A percentile compares a stretch with the other conserved stretches of the same genome.
phyloP scores from a whole-genome alignment of 116 monocot genomes.

The Papilionanthe hybrid region DNA sequence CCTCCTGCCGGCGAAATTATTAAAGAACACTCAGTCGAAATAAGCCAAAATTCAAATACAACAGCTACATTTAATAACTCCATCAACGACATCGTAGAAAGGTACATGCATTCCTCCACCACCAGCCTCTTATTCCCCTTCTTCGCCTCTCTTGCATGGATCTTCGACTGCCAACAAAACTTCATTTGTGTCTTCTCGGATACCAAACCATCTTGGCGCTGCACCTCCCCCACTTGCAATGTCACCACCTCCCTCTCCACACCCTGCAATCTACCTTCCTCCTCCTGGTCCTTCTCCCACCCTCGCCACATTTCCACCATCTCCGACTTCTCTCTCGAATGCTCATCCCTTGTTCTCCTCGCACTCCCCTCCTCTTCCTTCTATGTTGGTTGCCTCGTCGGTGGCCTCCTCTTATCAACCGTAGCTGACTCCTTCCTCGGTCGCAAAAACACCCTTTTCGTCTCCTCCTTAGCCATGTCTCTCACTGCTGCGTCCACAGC shows the following conservation, averaged over 20 bases:
- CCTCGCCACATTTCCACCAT: slow-evolving; percentile 24
- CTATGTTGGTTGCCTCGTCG: neutral
- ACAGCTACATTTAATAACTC: neutral
- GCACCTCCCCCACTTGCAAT: neutral
- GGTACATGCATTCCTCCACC: neutral
- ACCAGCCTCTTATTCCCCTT: slow-evolving; percentile 29
- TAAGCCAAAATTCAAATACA: neutral
- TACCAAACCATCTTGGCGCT: slow-evolving; percentile 45
- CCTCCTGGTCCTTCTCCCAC: slow-evolving; percentile 49
- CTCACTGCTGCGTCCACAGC: slow-evolving; percentile 43
- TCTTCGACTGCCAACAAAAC: slow-evolving; percentile 68
- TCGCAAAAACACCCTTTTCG: slow-evolving; percentile 14
- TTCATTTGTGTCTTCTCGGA: slow-evolving; percentile 39
- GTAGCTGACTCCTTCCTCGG: slow-evolving; percentile 26
- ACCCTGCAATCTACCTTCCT: neutral
- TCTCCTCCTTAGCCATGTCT: slow-evolving; percentile 41
- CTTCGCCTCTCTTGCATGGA: slow-evolving; percentile 47
- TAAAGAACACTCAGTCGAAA: neutral
- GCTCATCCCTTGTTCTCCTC: slow-evolving; percentile 10
- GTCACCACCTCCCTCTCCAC: no score
- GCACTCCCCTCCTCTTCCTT: neutral
- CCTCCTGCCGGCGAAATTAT: neutral
- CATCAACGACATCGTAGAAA: neutral
- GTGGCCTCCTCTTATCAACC: no score
- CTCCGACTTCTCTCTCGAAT: slow-evolving; percentile 53